Percentiles rank a stretch among this genome's conserved stretches.
Conservation (phyloP, 2,329 filamentous ascomycete species). For the Fusarium burgessii region DNA sequence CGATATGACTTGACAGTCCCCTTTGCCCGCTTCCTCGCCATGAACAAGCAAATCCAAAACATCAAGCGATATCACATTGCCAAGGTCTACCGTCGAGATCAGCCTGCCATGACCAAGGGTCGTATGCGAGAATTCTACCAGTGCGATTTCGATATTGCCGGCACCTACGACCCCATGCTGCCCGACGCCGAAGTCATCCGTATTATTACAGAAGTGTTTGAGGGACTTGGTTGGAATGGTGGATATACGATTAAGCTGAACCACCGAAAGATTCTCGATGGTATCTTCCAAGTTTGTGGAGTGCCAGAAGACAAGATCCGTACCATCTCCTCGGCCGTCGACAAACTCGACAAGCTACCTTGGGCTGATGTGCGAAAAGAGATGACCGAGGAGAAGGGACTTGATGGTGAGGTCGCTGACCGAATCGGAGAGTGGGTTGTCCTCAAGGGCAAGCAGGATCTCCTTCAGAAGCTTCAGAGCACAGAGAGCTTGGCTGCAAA, state of each 20-base stretch:
- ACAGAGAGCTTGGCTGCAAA: constrained; percentile 78
- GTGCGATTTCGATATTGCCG: constrained; percentile 96
- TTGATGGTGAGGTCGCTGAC: constrained; percentile 81
- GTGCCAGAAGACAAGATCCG: constrained; percentile 89
- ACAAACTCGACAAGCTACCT: constrained; percentile 93
- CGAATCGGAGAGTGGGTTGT: constrained; percentile 88
- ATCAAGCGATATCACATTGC: constrained; percentile 97
- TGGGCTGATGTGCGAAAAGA: constrained; percentile 92
- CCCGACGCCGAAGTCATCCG: constrained; percentile 90
- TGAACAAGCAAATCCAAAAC: constrained; percentile 84
- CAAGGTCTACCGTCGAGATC: constrained; percentile 74
- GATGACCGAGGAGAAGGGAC: constrained; percentile 92
- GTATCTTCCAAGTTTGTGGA: constrained; percentile 90
- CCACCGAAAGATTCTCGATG: constrained; percentile 93
- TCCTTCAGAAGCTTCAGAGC: constrained; percentile 76
- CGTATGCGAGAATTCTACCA: constrained; percentile 97
- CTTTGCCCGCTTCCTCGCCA: constrained; percentile 91
- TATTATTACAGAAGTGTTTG: constrained; percentile 87
- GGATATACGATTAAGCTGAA: constrained; percentile 92
- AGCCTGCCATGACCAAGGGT: constrained; percentile 81
- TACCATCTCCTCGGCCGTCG: constrained; percentile 90
- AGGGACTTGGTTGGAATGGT: constrained; percentile 79
- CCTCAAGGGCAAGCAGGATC: constrained; percentile 78
- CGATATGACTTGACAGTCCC: constrained; percentile 91
- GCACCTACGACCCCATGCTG: constrained; percentile 88